A percentile compares a stretch with the other conserved stretches of the same genome.
Conservation (phyloP, 2,329 filamentous ascomycete genomes). For the Stenocarpella maydis region DNA sequence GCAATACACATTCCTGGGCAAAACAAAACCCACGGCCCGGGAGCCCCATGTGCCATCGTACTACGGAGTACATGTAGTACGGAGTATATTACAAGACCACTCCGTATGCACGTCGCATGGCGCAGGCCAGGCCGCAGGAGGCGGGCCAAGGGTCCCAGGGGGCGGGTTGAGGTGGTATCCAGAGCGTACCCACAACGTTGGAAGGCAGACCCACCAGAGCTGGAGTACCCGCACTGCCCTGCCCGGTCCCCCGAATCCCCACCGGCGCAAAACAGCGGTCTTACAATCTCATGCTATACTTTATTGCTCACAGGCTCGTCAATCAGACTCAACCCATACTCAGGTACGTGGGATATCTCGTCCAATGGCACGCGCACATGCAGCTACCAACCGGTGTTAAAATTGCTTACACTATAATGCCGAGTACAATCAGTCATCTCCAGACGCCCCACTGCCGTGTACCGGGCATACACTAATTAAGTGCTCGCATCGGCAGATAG, state of each 20-base stretch:
- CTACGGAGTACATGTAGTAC: too few species aligned
- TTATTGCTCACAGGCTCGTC: too few species aligned
- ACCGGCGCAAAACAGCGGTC: constrained; percentile 27
- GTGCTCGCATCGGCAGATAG: neutral
- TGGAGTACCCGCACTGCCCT: neutral
- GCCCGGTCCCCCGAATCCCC: constrained; percentile 10
- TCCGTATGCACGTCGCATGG: neutral
- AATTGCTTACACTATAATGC: too few species aligned
- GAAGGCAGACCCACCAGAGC: too few species aligned
- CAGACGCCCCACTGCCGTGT: too few species aligned
- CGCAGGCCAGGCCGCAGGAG: constrained; percentile 1
- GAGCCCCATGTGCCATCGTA: neutral
- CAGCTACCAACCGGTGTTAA: neutral
- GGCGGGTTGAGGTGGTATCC: constrained; percentile 22
- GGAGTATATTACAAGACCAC: too few species aligned
- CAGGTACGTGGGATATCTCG: too few species aligned
- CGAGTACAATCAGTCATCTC: too few species aligned
- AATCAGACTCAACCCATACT: neutral
- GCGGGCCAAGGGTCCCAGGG: constrained; percentile 12
- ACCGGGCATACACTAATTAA: too few species aligned
- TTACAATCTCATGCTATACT: constrained; percentile 11
- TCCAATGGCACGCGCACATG: neutral
- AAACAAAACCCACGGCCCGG: constrained; percentile 21
- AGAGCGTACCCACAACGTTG: neutral
- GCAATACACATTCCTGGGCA: neutral